These are phyloP conservation scores for Globisporangium ultimum DNA, from an alignment of 352 stramenopile species.

Conservation along the genomic window DNA sequence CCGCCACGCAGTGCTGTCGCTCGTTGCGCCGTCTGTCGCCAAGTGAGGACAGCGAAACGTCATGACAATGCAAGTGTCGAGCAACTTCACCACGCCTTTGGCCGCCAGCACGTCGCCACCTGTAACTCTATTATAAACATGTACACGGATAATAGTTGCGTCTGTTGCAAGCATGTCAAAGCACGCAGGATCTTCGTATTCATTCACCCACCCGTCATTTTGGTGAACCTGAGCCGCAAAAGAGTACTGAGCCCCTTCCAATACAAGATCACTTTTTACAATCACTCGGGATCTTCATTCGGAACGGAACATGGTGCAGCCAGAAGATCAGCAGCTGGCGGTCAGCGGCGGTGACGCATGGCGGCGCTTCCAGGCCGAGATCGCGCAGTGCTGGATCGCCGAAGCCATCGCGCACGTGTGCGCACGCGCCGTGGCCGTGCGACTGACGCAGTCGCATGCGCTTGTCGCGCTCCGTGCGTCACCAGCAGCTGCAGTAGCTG, in stretches of 20 bases:
- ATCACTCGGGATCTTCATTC: neutral
- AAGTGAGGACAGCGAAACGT: slow-evolving; percentile 10
- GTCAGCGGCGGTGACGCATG: neutral
- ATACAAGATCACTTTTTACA: slow-evolving; percentile 1
- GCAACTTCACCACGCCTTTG: too few species aligned
- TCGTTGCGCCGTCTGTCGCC: slow-evolving; percentile 18
- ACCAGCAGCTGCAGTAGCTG: neutral
- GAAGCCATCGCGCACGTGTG: slow-evolving; percentile 30
- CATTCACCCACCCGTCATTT: neutral
- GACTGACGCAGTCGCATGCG: neutral
- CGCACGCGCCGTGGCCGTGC: slow-evolving; percentile 18
- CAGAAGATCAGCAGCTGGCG: too few species aligned
- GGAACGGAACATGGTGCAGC: neutral
- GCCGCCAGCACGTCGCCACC: too few species aligned
- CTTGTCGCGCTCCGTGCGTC: slow-evolving; percentile 22
- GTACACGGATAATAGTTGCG: too few species aligned
- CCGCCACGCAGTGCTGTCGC: slow-evolving; percentile 23
- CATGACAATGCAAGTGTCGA: too few species aligned
- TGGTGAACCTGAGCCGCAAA: neutral
- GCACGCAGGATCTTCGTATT: too few species aligned
- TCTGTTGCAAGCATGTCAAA: too few species aligned
- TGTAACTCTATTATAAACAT: too few species aligned
- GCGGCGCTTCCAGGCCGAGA: slow-evolving; percentile 16
- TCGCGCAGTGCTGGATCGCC: slow-evolving; percentile 42
- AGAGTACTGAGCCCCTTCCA: neutral